Base-by-base conservation (phyloP, 2,329 filamentous ascomycete species). In the Remersonia thermophila region DNA sequence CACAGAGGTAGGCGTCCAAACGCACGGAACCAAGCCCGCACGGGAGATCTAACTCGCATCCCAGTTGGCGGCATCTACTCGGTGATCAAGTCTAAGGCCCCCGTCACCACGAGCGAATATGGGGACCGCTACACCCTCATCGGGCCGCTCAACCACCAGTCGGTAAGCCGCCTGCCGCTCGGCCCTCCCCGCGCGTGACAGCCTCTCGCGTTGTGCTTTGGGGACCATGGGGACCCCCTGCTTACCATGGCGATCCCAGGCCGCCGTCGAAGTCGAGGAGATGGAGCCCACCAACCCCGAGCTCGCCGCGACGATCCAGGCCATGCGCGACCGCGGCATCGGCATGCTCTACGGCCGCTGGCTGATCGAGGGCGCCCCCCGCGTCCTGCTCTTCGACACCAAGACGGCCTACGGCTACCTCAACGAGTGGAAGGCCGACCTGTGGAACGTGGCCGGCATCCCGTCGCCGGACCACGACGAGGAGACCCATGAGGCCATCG, bases 11-110 rank as follows among this genome's bases (percentile, higher is more conserved):
- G 49, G 68, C 59, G 39, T 41, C 26, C n/a, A 9, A 23, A 6
- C 20, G 5, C 5, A 23, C 20, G 5, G 20, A 5, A 9, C 20
- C 20, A 5, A 9, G 9, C 28, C 30, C 4, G 4, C 2, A n/a
- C 16, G 13, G 31, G 25, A 3, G n/a, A 18, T 7, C 18, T 18
- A 32, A 27, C 32, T 27, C 36, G 30, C 35, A 23, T 40, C 38
- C 12, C 39, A 93, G 91, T 98, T 43, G 91, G 91, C 55, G 91
- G 91, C 52, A 98, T 98, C 64, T 98, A 98, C 69, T 96, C 89
- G 12, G 91, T 98, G 47, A 79, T 98, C 63, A 98, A 98, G 63
- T 98, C 91, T 43, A 98, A 98, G 63, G 89, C 91, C 27, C 89
- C 91, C 34, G 91, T 96, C 43, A 96, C 91, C 30, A 95, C 89